Percentiles rank a stretch among this genome's conserved stretches.
phyloP scores from a whole-genome alignment of 345 rosid genomes.

The Mercurialis annua region DNA sequence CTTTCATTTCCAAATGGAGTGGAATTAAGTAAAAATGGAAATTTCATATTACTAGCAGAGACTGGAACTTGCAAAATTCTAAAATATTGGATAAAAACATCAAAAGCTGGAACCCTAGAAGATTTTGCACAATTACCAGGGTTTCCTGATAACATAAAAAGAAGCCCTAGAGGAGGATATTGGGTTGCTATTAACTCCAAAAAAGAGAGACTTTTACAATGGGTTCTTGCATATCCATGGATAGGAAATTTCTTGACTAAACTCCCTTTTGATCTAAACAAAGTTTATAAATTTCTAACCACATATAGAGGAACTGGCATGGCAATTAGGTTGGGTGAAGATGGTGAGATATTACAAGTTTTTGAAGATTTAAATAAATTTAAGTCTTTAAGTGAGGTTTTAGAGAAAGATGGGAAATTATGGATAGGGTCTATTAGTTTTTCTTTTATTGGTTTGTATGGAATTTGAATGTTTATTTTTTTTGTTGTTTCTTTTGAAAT shows the following conservation, averaged over 20 bases:
- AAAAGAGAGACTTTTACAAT: constrained; percentile 31
- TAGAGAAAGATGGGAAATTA: constrained; percentile 14
- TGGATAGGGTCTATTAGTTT: constrained; percentile 21
- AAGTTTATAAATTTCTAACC: constrained; percentile 29
- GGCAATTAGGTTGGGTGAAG: constrained; percentile 62
- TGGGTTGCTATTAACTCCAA: constrained; percentile 44
- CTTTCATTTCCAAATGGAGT: constrained; percentile 30
- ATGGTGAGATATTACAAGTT: constrained; percentile 48
- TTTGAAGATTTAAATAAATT: constrained; percentile 6
- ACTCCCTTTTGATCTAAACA: constrained; percentile 42
- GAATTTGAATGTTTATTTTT: not conserved
- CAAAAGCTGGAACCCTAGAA: constrained; percentile 15
- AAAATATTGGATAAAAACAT: constrained; percentile 16
- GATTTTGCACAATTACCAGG: constrained; percentile 22
- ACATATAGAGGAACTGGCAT: constrained; percentile 47
- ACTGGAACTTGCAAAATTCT: constrained; percentile 12
- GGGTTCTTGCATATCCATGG: constrained; percentile 42
- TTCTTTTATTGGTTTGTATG: constrained; percentile 11
- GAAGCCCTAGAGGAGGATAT: constrained; percentile 26
- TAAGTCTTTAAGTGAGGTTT: constrained; percentile 14
- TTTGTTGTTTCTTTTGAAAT: not conserved
- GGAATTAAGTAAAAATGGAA: constrained; percentile 18
- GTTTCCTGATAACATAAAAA: constrained; percentile 28
- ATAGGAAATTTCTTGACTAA: constrained; percentile 42
- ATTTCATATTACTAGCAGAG: constrained; percentile 17